A percentile compares a stretch with the other conserved stretches of the same genome.
Evolutionary conservation across 345 rosid species (phyloP).

Genomic region (Linum tenue): DNA sequence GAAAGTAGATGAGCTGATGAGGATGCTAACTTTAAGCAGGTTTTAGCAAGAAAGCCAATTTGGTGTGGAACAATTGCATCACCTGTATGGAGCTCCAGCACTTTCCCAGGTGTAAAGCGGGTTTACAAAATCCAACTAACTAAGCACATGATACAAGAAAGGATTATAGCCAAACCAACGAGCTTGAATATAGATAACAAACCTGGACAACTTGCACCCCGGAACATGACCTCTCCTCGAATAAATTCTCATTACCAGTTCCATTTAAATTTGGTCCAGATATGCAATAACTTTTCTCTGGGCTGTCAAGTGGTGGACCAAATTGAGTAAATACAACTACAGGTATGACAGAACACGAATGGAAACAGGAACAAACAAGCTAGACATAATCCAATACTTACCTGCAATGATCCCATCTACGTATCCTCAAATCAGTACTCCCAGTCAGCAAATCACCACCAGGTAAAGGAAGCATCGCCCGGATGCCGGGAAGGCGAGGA

Average conservation of each 20-base stretch:
- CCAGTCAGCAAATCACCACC: conserved; percentile 94
- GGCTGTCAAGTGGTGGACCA: conserved; percentile 40
- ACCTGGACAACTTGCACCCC: conserved; percentile 92
- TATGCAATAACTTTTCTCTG: conserved; percentile 71
- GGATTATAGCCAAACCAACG: neutral
- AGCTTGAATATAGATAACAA: conserved; percentile 9
- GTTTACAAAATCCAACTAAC: too few relatives aligned
- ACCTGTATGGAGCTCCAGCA: neutral
- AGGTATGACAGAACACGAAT: conserved; percentile 1
- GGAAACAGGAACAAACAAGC: neutral
- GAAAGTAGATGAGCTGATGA: too few relatives aligned
- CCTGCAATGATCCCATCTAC: conserved; percentile 92
- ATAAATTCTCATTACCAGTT: conserved; percentile 50
- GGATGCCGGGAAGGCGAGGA: conserved; percentile 75
- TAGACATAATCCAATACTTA: conserved; percentile 7
- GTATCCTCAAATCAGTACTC: conserved; percentile 88
- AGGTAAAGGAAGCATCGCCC: conserved; percentile 82
- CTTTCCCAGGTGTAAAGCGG: neutral
- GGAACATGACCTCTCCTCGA: conserved; percentile 47
- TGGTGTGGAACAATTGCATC: neutral
- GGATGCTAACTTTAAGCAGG: neutral
- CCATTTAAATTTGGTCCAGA: conserved; percentile 80
- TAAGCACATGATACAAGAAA: too few relatives aligned
- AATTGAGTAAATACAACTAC: conserved; percentile 11
- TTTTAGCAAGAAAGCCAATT: neutral